Percentiles rank a stretch among this genome's conserved stretches.
Evolutionary conservation across 106 monocot species (phyloP).

Genomic region (Dioscorea dumetorum): DNA sequence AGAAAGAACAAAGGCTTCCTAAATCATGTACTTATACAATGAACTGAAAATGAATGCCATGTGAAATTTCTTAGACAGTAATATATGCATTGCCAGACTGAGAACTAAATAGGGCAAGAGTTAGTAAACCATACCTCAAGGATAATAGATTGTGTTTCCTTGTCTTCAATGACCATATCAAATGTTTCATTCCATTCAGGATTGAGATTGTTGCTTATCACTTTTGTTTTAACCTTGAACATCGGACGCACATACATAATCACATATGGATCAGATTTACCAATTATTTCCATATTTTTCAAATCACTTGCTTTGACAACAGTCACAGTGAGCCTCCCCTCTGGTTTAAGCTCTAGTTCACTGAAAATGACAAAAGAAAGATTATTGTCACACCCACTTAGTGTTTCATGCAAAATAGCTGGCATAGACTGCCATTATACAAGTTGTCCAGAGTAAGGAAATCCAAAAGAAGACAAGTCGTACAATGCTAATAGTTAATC

Average conservation of each 20-base stretch:
- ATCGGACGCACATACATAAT: slow-evolving; percentile 72
- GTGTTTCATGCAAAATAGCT: not conserved
- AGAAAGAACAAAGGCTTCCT: too few species aligned
- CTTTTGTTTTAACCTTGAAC: slow-evolving; percentile 87
- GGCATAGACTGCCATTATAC: too few species aligned
- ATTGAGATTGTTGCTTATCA: slow-evolving; percentile 79
- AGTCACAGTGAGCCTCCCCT: slow-evolving; percentile 61
- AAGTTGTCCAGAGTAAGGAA: too few species aligned
- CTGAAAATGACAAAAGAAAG: slow-evolving; percentile 30
- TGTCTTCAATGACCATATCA: slow-evolving; percentile 85
- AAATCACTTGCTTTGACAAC: slow-evolving; percentile 70
- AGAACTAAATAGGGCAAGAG: too few species aligned
- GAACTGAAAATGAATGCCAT: too few species aligned
- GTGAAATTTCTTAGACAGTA: too few species aligned
- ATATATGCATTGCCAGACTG: too few species aligned
- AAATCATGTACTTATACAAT: too few species aligned
- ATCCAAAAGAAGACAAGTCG: too few species aligned
- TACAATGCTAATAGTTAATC: too few species aligned
- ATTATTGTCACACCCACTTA: not conserved
- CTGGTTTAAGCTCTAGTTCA: slow-evolving; percentile 95
- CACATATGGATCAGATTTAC: slow-evolving; percentile 99
- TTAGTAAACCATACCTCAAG: slow-evolving; percentile 44
- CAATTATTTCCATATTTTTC: slow-evolving; percentile 88
- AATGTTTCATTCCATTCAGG: slow-evolving; percentile 95
- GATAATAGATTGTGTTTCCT: slow-evolving; percentile 77